Base-by-base conservation (phyloP, 306 rosid genomes). In the Sicyos baderoa region DNA sequence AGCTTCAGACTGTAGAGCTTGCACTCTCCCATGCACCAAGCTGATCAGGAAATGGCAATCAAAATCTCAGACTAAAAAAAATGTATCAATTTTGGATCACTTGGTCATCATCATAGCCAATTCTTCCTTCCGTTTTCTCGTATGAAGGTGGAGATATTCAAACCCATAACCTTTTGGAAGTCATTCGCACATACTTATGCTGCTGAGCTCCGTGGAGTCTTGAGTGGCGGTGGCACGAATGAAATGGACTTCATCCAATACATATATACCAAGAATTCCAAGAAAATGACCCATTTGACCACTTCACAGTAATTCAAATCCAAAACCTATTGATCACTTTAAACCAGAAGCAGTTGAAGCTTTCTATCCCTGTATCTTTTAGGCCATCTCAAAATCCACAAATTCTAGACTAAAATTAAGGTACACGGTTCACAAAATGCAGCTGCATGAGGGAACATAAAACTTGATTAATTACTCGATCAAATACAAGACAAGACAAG, bases 401-500 rank as follows among this genome's bases (percentile, higher is more conserved):
- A 16, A 37, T 10, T 40, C 68, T 37, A 37, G 14, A 27, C 23
- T 9, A 18, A 62, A 64, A 10, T 64, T 49, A 59, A 56, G 82
- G 75, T 57, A 70, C 63, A 75, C 71, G 83, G 49, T 65, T 74
- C 71, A 60, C 71, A 58, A 82, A 82, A 49, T 48, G 40, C 47
- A 82, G 77, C 86, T 79, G 81, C 47, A 68, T 21, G 37, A 13
- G 37, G 64, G 37, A 53, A 70, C 49, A 64, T 50, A 71, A 22
- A 23, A 35, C 19, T 42, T 58, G 5, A 35, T 37, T 40, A 70
- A 71, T 53, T 4, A 18, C 19, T 2, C 4, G 44, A 47, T 10
- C 22, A 68, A 50, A 49, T 22, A 68, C 45, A 68, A 18, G 35
- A 48, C 53, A 14, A 18, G 19, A 70, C 54, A 14, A 18, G 21